Conservation (phyloP, 108 stramenopile genomes). For the Craspedostauros australis region DNA sequence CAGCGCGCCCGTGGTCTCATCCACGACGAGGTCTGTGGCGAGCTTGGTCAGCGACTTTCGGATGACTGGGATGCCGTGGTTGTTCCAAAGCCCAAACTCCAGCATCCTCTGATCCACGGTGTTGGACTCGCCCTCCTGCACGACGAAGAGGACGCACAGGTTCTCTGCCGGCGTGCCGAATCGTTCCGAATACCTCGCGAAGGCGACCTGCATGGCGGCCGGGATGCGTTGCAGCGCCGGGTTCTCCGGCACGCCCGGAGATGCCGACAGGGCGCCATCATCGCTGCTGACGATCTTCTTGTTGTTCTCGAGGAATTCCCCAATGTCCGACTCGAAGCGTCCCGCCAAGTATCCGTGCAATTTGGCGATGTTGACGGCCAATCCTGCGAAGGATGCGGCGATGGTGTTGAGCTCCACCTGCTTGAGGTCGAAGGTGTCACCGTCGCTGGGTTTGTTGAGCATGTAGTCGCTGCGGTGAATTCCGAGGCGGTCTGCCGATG, state of each 20-base stretch:
- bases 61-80: constrained; percentile 70
- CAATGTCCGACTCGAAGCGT: constrained; percentile 30
- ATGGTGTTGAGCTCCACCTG: constrained; percentile 99
- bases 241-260: constrained; percentile 72
- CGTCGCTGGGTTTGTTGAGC: constrained; percentile 50
- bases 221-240: constrained; percentile 73
- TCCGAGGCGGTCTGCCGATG: constrained; percentile 64
- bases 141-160: constrained; percentile 81
- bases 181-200: constrained; percentile 51
- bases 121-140: constrained; percentile 94
- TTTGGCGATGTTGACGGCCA: constrained; percentile 56
- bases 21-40: constrained; percentile 21
- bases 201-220: constrained; percentile 64
- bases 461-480: constrained; percentile 97
- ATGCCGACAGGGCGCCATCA: neutral
- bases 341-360: constrained; percentile 65
- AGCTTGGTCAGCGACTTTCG: constrained; percentile 66
- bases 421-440: constrained; percentile 39
- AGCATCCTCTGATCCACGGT: constrained; percentile 93
- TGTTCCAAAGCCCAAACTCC: constrained; percentile 82
- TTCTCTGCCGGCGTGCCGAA: constrained; percentile 2
- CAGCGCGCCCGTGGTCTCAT: constrained; percentile 44
- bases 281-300: constrained; percentile 28
- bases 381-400: constrained; percentile 89
- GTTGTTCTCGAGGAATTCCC: constrained; percentile 44